phyloP scores from a whole-genome alignment of 768 basidiomycete species.

The Suillus tomentosus region DNA sequence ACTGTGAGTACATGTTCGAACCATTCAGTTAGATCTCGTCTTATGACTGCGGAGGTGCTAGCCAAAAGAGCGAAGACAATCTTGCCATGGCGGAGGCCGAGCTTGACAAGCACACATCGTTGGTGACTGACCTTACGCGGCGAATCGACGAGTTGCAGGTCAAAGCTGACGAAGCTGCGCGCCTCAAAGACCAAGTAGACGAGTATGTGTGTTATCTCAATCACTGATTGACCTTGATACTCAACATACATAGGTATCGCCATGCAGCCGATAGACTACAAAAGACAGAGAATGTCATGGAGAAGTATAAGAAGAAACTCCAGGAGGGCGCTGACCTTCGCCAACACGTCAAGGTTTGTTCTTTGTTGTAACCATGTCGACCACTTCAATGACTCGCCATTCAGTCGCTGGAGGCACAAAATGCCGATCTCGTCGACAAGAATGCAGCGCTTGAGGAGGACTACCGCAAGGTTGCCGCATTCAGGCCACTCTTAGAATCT shows the following conservation, averaged over 20 bases:
- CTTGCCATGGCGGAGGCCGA: slow-evolving; percentile 80
- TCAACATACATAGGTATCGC: slow-evolving; percentile 59
- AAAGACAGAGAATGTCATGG: slow-evolving; percentile 96
- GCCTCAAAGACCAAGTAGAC: slow-evolving; percentile 91
- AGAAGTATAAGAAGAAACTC: slow-evolving; percentile 98
- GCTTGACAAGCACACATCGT: slow-evolving; percentile 72
- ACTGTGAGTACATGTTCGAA: slow-evolving; percentile 60
- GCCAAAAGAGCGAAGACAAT: slow-evolving; percentile 94
- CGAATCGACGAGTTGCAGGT: slow-evolving; percentile 81
- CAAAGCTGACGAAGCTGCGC: slow-evolving; percentile 74
- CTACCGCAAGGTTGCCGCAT: slow-evolving; percentile 80
- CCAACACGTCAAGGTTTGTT: slow-evolving; percentile 75
- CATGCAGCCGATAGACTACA: slow-evolving; percentile 91
- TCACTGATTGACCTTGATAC: background rate
- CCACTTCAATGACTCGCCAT: slow-evolving; percentile 4
- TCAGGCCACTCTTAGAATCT: slow-evolving; percentile 88
- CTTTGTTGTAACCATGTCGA: slow-evolving; percentile 16
- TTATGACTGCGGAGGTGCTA: slow-evolving; percentile 43
- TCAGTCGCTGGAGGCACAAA: slow-evolving; percentile 90
- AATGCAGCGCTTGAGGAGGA: slow-evolving; percentile 93
- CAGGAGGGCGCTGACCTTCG: slow-evolving; percentile 92
- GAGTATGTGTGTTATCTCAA: slow-evolving; percentile 53
- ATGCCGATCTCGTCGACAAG: slow-evolving; percentile 87
- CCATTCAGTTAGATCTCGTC: slow-evolving; percentile 14
- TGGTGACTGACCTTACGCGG: slow-evolving; percentile 72